Conservation (phyloP, 129 eudicot genomes). For the Saposhnikovia divaricata region DNA sequence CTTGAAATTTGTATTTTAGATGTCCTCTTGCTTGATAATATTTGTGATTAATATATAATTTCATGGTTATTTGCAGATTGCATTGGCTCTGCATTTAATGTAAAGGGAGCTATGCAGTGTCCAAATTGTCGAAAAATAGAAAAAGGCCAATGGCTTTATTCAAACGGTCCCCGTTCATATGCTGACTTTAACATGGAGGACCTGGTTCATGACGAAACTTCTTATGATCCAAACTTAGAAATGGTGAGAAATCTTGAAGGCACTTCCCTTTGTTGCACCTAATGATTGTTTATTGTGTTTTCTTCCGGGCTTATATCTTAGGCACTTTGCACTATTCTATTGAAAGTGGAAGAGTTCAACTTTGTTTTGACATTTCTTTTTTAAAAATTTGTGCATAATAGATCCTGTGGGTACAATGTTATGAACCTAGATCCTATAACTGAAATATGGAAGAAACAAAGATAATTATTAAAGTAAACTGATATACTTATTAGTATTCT, state of each 20-base stretch:
- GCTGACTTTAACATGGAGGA: slow-evolving; percentile 71
- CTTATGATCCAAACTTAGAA: slow-evolving; percentile 66
- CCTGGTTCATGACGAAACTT: slow-evolving; percentile 78
- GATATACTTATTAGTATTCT: too few relatives aligned
- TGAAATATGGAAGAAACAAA: too few relatives aligned
- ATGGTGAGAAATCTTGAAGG: slow-evolving; percentile 31
- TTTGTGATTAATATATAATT: not conserved
- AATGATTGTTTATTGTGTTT: not conserved
- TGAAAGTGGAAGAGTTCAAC: not conserved
- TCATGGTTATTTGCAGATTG: slow-evolving; percentile 49
- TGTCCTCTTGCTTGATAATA: not conserved
- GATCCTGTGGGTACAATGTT: not conserved
- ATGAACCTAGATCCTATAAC: too few relatives aligned
- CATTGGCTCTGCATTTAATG: slow-evolving; percentile 94
- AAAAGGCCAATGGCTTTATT: slow-evolving; percentile 95
- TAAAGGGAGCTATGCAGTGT: slow-evolving; percentile 89
- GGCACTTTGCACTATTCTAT: not conserved
- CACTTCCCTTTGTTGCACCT: not conserved
- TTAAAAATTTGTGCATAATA: not conserved
- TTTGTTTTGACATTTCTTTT: not conserved
- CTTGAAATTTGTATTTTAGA: not conserved
- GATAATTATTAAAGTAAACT: too few relatives aligned
- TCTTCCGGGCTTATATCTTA: not conserved
- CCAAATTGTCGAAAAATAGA: slow-evolving; percentile 93
- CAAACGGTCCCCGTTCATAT: slow-evolving; percentile 53